phyloP scores from a whole-genome alignment of 306 rosid species.

The Delonix regia region DNA sequence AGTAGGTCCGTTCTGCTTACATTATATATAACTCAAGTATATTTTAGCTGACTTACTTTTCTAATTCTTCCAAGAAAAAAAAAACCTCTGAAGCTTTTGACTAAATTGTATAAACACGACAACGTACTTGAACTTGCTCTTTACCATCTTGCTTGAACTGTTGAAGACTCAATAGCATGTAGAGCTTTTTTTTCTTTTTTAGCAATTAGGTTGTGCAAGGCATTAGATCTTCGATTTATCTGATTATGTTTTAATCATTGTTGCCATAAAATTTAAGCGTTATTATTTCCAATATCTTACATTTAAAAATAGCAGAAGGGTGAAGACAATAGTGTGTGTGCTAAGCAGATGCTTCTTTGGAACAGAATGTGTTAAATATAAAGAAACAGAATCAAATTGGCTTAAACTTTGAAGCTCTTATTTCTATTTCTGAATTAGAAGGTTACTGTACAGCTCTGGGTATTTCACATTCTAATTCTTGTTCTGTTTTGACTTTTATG shows the following conservation, averaged over 20 bases:
- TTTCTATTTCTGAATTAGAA: neutral
- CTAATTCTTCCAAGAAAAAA: neutral
- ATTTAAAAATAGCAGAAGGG: neutral
- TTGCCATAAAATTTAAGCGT: neutral
- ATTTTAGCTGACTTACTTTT: no score
- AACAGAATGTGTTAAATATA: neutral
- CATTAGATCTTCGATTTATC: neutral
- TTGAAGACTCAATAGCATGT: neutral
- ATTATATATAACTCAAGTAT: no score
- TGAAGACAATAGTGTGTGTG: neutral
- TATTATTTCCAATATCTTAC: no score
- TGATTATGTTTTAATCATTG: neutral
- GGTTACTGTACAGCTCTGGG: neutral
- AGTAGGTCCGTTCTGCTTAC: no score
- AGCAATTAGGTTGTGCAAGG: neutral
- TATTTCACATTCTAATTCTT: neutral
- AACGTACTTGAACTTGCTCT: neutral
- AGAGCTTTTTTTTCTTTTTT: neutral
- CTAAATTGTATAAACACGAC: conserved; percentile 3
- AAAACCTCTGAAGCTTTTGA: neutral
- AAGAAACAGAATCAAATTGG: conserved; percentile 4
- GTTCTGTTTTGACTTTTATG: neutral
- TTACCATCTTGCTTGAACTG: neutral
- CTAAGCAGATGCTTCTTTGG: neutral
- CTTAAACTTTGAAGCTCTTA: neutral